Evolutionary conservation across 352 stramenopile genomes (phyloP).

Genomic region (Pythium aquatile): DNA sequence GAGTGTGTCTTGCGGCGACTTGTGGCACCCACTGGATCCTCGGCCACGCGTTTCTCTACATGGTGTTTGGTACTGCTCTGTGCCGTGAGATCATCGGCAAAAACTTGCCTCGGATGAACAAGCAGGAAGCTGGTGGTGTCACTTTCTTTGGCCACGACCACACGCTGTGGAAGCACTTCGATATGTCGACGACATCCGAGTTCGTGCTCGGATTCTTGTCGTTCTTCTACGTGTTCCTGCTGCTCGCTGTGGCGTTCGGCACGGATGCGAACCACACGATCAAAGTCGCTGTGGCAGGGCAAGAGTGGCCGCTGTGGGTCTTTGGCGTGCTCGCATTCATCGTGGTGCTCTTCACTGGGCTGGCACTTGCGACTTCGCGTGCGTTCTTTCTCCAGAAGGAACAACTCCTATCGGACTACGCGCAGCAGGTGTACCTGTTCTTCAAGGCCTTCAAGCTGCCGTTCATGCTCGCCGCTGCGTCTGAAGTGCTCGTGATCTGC

Average conservation of each 20-base stretch:
- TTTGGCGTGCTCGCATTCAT: slow-evolving; percentile 84
- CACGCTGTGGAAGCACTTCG: slow-evolving; percentile 53
- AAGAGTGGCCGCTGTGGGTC: slow-evolving; percentile 82
- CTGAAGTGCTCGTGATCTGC: slow-evolving; percentile 80
- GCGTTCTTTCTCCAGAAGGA: slow-evolving; percentile 82
- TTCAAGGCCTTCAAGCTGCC: slow-evolving; percentile 57
- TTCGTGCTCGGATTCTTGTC: slow-evolving; percentile 82
- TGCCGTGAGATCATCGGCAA: slow-evolving; percentile 82
- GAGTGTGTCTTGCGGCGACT: slow-evolving; percentile 67
- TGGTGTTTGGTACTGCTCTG: slow-evolving; percentile 73
- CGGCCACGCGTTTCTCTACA: slow-evolving; percentile 75
- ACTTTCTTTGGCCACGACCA: slow-evolving; percentile 85
- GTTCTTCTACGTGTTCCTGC: slow-evolving; percentile 85
- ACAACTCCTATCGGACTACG: slow-evolving; percentile 74
- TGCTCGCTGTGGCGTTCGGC: slow-evolving; percentile 75
- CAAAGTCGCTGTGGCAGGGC: slow-evolving; percentile 49
- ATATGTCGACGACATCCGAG: slow-evolving; percentile 76
- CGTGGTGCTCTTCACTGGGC: slow-evolving; percentile 72
- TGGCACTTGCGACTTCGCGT: slow-evolving; percentile 71
- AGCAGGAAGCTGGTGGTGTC: slow-evolving; percentile 75
- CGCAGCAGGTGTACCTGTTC: slow-evolving; percentile 74
- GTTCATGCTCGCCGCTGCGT: slow-evolving; percentile 76
- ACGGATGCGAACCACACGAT: slow-evolving; percentile 49
- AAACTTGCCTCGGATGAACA: slow-evolving; percentile 79
- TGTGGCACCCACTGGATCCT: slow-evolving; percentile 81